These are phyloP conservation scores for Termitomyces bulborhizus DNA, from an alignment of 768 basidiomycete genomes.

Conservation along the genomic window DNA sequence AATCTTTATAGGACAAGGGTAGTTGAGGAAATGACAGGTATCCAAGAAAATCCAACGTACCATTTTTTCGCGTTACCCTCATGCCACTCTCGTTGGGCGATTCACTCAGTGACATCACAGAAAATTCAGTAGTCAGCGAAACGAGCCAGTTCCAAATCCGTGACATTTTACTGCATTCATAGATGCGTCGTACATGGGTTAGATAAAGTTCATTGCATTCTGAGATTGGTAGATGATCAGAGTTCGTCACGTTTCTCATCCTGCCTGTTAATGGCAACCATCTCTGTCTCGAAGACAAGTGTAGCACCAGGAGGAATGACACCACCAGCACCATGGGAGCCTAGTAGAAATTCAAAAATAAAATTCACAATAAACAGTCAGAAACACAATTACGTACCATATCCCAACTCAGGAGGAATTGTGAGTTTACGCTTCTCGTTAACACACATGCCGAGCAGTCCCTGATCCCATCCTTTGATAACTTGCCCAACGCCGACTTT, in stretches of 20 bases:
- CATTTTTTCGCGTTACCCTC: not conserved
- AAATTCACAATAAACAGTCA: not conserved
- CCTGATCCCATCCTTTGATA: constrained; percentile 82
- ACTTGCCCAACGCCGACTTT: constrained; percentile 77
- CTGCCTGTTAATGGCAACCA: constrained; percentile 49
- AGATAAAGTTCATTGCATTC: not conserved
- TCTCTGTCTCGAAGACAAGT: constrained; percentile 83
- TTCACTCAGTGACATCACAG: not conserved
- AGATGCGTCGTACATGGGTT: not conserved
- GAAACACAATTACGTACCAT: constrained; percentile 50
- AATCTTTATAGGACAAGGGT: not conserved
- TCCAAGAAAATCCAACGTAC: not conserved
- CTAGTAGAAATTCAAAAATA: constrained; percentile 27
- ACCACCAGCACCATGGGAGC: constrained; percentile 66
- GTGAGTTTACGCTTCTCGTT: constrained; percentile 85
- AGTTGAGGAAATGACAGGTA: not conserved
- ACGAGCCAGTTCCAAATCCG: not conserved
- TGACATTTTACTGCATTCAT: not conserved
- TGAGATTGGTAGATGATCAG: not conserved
- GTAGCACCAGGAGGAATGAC: constrained; percentile 67
- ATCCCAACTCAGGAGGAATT: constrained; percentile 75
- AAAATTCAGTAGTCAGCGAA: not conserved
- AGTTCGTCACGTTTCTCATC: not conserved
- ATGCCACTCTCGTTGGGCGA: too few species aligned
- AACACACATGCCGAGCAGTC: constrained; percentile 79